Base-by-base conservation (phyloP, 495 filamentous ascomycete genomes). In the Xylaria scruposa region DNA sequence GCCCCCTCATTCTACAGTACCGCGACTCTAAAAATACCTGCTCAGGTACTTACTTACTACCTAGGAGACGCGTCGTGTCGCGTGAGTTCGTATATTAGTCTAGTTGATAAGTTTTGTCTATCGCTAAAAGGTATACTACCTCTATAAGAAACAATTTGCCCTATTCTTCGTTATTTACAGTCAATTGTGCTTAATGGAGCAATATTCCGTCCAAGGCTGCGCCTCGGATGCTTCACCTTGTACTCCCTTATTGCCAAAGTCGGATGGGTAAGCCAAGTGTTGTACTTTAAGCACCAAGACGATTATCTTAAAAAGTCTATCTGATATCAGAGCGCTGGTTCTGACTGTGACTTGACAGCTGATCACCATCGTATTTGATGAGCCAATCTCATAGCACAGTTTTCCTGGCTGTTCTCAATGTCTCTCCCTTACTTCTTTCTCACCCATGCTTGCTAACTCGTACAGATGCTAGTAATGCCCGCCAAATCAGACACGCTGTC, bases 11-110 rank as follows among this genome's bases (percentile, higher is more conserved):
- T 56, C 29, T 13, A 31, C 29, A 13, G 53, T 63, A 44, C 60
- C 60, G 13, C 36, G 0, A 19, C 60, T 29, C 60, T 5, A 63
- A 44, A 63, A 29, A 7, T 40, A 13, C 10, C 24, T 12, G 13
- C 13, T 4, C 13, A 6, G 24, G 24, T 56, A 56, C 53, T 31
- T 56, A 56, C 53, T 8, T 42, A 13, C 38, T 31, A 31, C 3
- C 7, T 63, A 9, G 6, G 10, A 24, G 10, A 63, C 60, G 60
- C 60, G 60, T 44, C n/a, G 36, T 38, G 60, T 63, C 60, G 60
- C 60, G 60, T 42, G 8, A 63, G 38, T 8, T 7, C 21, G 38
- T 46, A 10, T 63, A 42, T 38, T 58, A 53, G n/a, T 38, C 36
- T 8, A 38, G 29, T 31, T 31, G 29, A 31, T n/a, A n/a, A n/a